These are phyloP conservation scores for Diversispora eburnea DNA, from an alignment of 192 early-diverging fungal species.

Conservation along the genomic window DNA sequence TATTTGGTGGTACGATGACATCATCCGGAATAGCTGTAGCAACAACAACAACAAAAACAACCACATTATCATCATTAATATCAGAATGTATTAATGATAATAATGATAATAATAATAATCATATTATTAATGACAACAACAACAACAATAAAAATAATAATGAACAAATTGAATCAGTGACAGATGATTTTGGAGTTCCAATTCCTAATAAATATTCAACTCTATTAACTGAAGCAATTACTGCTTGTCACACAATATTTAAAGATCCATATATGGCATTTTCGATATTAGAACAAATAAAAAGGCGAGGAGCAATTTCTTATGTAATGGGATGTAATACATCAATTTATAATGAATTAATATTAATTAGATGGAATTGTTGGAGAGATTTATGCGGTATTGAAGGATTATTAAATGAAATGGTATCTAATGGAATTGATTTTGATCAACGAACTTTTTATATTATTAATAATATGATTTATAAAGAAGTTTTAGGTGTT, in stretches of 20 bases:
- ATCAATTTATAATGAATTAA: constrained; percentile 35
- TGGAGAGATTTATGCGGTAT: constrained; percentile 43
- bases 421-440: constrained; percentile 37
- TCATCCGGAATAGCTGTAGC: no score
- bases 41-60: no score
- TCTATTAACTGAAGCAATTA: constrained; percentile 11
- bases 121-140: no score
- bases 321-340: constrained; percentile 39
- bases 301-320: constrained; percentile 34
- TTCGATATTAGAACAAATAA: constrained; percentile 42
- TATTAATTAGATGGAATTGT: constrained; percentile 37
- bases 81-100: no score
- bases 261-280: constrained; percentile 43
- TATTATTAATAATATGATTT: constrained; percentile 21
- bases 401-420: constrained; percentile 38
- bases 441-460: constrained; percentile 31
- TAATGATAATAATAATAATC: no score
- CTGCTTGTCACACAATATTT: constrained; percentile 12
- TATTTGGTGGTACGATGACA: no score
- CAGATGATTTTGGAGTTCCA: neutral
- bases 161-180: neutral
- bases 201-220: neutral
- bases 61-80: no score
- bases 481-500: neutral
- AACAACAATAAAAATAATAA: no score